Evolutionary conservation across 2,329 filamentous ascomycete genomes (phyloP), one percentile per base, ranked within the genome.

Genomic region (Xylaria multiplex): DNA sequence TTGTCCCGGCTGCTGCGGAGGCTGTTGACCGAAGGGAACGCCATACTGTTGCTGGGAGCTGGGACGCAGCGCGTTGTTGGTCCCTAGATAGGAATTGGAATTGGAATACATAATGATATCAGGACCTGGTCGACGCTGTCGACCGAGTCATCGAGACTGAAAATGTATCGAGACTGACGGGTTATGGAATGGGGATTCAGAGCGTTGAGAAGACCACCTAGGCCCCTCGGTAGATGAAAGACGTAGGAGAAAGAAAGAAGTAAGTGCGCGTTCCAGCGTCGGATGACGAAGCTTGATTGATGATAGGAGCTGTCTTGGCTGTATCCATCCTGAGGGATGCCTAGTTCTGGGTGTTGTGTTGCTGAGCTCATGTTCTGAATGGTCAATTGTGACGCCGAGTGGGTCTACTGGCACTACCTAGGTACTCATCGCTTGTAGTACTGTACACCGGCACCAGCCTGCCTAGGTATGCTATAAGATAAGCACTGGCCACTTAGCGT

Each of bases 31-130:
- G 75, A 86, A 84, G 68, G 84, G 81, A 76, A 81, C 79, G 72
- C 84, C 84, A 81, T 84, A 86, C 72, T 87, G 83, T 69, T 84
- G 88, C 76, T 86, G 88, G 70, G 84, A 84, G 70, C 87, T 86
- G 60, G 91, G 91, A 67, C 90, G 91, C 78, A 91, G 88, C 83
- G 85, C 91, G 77, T 90, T 93, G 79, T 86, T 87, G 81, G 90
- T 91, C 80, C 93, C 93, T 75, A 97, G 82, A 80, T 90, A 97
- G 70, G 92, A 90, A 83, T 92, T 96, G 72, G 93, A 92, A 79
- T 91, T 93, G 72, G 93, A 96, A 83, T 93, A 98, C 95, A 97
- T 97, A 81, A 53, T 70, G 37, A 7, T 70, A 19, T 59, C 52
- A 57, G 49, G 35, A 35, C 64, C 59, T 54, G 32, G 24, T 40